These are phyloP conservation scores for Xylariaceae sp. DNA, from an alignment of 2,329 filamentous ascomycete genomes.

Conservation along the genomic window DNA sequence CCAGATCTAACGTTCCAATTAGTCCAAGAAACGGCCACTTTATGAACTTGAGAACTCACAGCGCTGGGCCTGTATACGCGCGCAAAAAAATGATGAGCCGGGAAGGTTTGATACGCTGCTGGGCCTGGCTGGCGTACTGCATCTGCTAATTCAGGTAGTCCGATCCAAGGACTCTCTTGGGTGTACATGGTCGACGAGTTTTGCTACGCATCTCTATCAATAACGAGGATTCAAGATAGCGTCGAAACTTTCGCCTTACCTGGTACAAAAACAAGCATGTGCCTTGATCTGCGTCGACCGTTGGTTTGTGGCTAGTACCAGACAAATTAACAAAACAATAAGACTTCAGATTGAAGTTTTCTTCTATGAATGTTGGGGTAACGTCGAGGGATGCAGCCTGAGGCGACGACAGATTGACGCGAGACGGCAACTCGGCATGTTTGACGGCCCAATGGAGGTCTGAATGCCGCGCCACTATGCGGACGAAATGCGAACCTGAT, in stretches of 20 bases:
- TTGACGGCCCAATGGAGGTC: conserved; percentile 37
- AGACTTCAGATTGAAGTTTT: conserved; percentile 41
- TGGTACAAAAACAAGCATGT: conserved; percentile 53
- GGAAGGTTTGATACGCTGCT: conserved; percentile 46
- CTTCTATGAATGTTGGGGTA: conserved; percentile 33
- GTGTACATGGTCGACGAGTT: conserved; percentile 39
- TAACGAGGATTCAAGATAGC: background rate
- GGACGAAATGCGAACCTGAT: conserved; percentile 37
- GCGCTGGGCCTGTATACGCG: conserved; percentile 51
- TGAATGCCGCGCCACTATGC: conserved; percentile 45
- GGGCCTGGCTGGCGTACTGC: conserved; percentile 43
- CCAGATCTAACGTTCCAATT: conserved; percentile 26
- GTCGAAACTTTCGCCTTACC: conserved; percentile 35
- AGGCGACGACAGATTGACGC: conserved; percentile 37
- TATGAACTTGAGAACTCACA: conserved; percentile 37
- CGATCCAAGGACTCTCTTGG: conserved; percentile 37
- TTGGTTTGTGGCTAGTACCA: conserved; percentile 27
- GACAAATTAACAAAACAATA: conserved; percentile 44
- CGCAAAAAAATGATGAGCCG: conserved; percentile 55
- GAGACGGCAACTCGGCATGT: conserved; percentile 13
- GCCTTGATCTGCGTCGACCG: conserved; percentile 34
- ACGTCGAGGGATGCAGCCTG: conserved; percentile 39
- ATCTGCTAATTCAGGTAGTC: conserved; percentile 35
- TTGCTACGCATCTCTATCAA: conserved; percentile 36
- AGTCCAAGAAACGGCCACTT: conserved; percentile 4